A percentile compares a stretch with the other conserved stretches of the same genome.
Conservation (phyloP, 2,329 filamentous ascomycete genomes). For the Gnomoniopsis smithogilvyi region DNA sequence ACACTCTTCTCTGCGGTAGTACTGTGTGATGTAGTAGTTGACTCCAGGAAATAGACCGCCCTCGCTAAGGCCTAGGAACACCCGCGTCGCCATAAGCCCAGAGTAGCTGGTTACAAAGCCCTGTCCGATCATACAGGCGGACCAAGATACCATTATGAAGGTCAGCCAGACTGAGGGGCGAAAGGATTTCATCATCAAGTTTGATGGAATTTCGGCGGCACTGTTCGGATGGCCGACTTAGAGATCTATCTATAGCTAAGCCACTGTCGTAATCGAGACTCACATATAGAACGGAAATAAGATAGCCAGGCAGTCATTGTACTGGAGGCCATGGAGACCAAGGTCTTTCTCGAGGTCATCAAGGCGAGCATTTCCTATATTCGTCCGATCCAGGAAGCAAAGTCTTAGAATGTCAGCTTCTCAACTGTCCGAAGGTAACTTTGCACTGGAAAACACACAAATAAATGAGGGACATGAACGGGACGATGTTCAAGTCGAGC, state of each 20-base stretch:
- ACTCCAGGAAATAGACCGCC: constrained; percentile 61
- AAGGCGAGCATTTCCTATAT: constrained; percentile 42
- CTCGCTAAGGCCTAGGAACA: constrained; percentile 58
- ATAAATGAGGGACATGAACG: constrained; percentile 58
- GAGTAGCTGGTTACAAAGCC: constrained; percentile 51
- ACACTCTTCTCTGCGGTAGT: constrained; percentile 59
- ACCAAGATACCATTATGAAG: constrained; percentile 41
- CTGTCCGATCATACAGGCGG: constrained; percentile 30
- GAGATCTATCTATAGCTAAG: not conserved
- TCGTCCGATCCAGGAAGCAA: constrained; percentile 44
- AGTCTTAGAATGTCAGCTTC: not conserved
- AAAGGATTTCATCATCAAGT: constrained; percentile 52
- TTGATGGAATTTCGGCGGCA: constrained; percentile 48
- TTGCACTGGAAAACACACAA: constrained; percentile 28
- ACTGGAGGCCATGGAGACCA: constrained; percentile 15
- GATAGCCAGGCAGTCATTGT: constrained; percentile 42
- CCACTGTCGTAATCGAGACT: not conserved
- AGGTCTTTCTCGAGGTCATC: constrained; percentile 32
- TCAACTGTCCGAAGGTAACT: not conserved
- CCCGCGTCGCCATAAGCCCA: constrained; percentile 47
- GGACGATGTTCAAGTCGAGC: constrained; percentile 54
- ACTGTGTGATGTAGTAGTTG: constrained; percentile 50
- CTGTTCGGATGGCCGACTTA: not conserved
- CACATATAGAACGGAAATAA: constrained; percentile 52
- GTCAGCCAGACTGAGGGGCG: constrained; percentile 52